These are phyloP conservation scores for Tricholomella constricta DNA, from an alignment of 768 basidiomycete genomes.

Conservation along the genomic window DNA sequence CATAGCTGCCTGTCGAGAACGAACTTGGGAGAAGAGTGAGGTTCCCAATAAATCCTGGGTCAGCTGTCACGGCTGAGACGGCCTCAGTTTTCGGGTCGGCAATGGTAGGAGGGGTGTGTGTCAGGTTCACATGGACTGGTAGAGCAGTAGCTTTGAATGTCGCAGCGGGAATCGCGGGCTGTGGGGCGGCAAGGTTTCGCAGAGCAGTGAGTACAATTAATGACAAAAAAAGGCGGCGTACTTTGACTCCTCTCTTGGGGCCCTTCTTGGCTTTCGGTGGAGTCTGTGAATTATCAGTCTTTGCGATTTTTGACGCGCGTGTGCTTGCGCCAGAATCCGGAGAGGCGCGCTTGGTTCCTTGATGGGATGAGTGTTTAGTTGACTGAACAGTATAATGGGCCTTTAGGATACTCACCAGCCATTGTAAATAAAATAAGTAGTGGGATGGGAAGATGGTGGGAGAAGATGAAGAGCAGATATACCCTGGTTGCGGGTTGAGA, in stretches of 20 bases:
- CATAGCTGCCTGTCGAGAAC: conserved; percentile 78
- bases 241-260: conserved; percentile 50
- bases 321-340: conserved; percentile 38
- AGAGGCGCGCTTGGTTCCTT: conserved; percentile 48
- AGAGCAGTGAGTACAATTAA: conserved; percentile 6
- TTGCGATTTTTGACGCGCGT: conserved; percentile 53
- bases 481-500: conserved; percentile 1
- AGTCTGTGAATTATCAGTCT: conserved; percentile 37
- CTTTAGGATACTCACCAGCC: conserved; percentile 10
- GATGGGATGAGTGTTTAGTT: not conserved
- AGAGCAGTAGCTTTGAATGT: conserved; percentile 66
- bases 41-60: conserved; percentile 63
- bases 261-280: conserved; percentile 35
- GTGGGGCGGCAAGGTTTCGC: conserved; percentile 4
- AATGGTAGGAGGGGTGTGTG: conserved; percentile 54
- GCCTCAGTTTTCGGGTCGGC: conserved; percentile 39
- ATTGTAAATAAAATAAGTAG: conserved; percentile 1
- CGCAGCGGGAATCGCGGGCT: conserved; percentile 50
- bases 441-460: not conserved
- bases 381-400: not conserved
- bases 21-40: conserved; percentile 57
- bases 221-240: conserved; percentile 22
- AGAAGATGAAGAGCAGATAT: not conserved
- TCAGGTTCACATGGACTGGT: conserved; percentile 66
- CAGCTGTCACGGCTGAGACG: conserved; percentile 37